phyloP scores from a whole-genome alignment of 2,329 filamentous ascomycete species.

The Huntiella abstrusa region DNA sequence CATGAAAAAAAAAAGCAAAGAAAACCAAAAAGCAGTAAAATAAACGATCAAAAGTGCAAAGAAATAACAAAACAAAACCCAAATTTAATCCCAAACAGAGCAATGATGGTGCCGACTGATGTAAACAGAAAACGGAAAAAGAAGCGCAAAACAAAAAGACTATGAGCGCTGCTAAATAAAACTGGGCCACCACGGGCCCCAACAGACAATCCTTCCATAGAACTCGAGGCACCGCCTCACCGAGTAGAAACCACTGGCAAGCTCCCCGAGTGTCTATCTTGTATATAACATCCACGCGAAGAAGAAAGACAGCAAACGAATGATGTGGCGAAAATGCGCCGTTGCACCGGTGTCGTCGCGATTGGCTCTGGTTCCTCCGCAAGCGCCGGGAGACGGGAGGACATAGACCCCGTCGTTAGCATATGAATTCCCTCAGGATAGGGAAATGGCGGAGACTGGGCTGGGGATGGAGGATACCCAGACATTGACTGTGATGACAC shows the following conservation, averaged over 20 bases:
- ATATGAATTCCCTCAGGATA: no score
- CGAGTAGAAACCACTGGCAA: neutral
- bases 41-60: neutral
- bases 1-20: neutral
- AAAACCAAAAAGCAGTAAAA: neutral
- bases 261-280: neutral
- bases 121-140: neutral
- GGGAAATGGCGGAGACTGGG: no score
- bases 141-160: conserved; percentile 1
- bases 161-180: conserved; percentile 2
- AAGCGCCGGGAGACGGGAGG: no score
- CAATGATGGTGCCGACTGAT: conserved; percentile 3
- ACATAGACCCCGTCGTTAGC: no score
- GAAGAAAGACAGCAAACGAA: conserved; percentile 6
- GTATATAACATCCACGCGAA: neutral
- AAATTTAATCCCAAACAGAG: conserved; percentile 3
- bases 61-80: conserved; percentile 5
- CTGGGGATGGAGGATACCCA: no score
- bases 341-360: neutral
- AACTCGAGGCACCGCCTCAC: neutral
- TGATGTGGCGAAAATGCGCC: neutral
- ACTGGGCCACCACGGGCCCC: neutral
- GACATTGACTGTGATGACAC: no score
- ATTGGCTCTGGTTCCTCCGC: no score
- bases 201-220: neutral